phyloP scores from a whole-genome alignment of 1,284 basidiomycete genomes.

The Sphaerobolus stellatus region DNA sequence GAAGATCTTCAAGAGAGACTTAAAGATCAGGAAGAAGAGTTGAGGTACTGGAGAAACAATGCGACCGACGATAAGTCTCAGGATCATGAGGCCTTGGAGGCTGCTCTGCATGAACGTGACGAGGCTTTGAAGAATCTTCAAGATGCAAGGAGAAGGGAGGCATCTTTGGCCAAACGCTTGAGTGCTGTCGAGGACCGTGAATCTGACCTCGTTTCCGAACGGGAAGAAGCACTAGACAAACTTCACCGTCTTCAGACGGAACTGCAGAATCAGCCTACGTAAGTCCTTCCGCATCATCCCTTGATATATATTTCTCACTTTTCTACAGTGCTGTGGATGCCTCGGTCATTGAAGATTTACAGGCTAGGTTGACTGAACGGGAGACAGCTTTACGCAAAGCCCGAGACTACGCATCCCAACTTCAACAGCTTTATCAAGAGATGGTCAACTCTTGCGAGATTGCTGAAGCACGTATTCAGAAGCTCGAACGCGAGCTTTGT shows the following conservation, averaged over 20 bases:
- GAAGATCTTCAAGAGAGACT: conserved; percentile 47
- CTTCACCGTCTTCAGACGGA: conserved; percentile 37
- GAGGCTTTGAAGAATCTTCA: conserved; percentile 44
- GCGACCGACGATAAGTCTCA: neutral
- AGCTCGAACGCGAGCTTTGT: conserved; percentile 16
- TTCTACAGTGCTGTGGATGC: neutral
- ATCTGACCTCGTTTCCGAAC: conserved; percentile 40
- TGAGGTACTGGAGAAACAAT: conserved; percentile 42
- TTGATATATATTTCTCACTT: neutral
- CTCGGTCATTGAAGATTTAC: neutral
- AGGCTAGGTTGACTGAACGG: conserved; percentile 1
- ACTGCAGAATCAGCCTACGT: conserved; percentile 26
- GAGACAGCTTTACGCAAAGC: conserved; percentile 5
- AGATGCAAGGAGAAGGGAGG: conserved; percentile 24
- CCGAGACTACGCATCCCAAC: conserved; percentile 2
- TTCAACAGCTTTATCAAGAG: conserved; percentile 10
- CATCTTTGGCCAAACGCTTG: conserved; percentile 12
- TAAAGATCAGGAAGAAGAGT: conserved; percentile 45
- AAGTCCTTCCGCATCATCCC: conserved; percentile 27
- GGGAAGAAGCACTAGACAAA: conserved; percentile 46
- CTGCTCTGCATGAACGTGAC: conserved; percentile 41
- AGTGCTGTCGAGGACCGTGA: conserved; percentile 38
- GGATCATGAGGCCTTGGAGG: conserved; percentile 27
- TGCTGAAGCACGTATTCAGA: conserved; percentile 26
- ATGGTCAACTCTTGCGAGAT: conserved; percentile 5